Base-by-base conservation (phyloP, 225 moss, liverwort and hornwort genomes). In the Asterella californica region DNA sequence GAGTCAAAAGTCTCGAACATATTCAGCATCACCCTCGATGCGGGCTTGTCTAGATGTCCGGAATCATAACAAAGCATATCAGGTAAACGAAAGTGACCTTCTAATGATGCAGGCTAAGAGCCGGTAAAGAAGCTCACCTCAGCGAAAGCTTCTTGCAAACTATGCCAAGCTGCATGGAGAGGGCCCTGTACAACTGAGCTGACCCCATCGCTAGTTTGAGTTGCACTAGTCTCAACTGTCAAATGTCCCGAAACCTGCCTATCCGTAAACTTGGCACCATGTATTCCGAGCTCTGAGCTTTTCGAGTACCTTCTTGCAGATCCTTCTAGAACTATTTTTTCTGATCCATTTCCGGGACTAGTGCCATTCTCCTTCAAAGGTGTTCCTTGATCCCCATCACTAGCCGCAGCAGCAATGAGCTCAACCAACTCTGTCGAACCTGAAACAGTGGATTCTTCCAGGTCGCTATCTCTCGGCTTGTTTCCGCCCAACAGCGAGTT, bases 151-250 rank as follows among this genome's bases (percentile, higher is more conserved):
- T 97, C 94, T 61, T 88, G 92, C 93, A 97, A 90, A 64, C 72
- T 86, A 75, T 93, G 93, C 97, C 97, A 97, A 83, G 97, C 93
- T 76, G 93, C 93, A 86, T 97, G 97, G 81, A 94, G 89, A 72
- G 93, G 92, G 32, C 97, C 93, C 83, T 93, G 89, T 74, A 85
- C 85, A 49, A 87, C 83, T n/a, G 90, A 83, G 46, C 85, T 89
- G 64, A 82, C 83, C 73, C 83, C 87, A 74, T 81, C 85, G 42
- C 70, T 78, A 54, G 45, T 57, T 67, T 70, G 74, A 25, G 68
- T 21, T 27, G 27, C 5, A 22, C 19, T 18, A 72, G 47, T 67
- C 38, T 65, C 65, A 50, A 38, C 61, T 5, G 50, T 55, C n/a
- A 70, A 70, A 79, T 33, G 19, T 48, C 54, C 55, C 45, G 76